A percentile compares a stretch with the other conserved stretches of the same genome.
Conservation (phyloP, 257 asterid species). For the Ballota nigra region DNA sequence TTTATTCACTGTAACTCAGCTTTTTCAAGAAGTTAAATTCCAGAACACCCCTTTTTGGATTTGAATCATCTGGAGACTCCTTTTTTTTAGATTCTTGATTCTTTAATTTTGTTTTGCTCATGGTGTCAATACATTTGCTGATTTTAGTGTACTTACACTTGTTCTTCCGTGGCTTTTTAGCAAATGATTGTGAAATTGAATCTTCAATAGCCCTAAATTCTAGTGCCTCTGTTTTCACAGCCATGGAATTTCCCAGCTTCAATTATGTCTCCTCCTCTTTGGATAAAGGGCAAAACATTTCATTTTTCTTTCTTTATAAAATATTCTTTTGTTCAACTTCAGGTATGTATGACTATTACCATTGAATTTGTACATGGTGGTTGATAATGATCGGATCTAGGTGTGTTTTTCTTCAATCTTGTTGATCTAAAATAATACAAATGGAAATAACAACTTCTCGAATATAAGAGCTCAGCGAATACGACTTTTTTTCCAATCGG, state of each 20-base stretch:
- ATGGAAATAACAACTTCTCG: too few relatives aligned
- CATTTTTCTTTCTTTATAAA: too few relatives aligned
- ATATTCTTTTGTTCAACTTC: too few relatives aligned
- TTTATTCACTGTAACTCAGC: conserved; percentile 1
- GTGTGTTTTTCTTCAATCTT: too few relatives aligned
- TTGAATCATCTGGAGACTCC: too few relatives aligned
- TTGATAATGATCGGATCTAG: too few relatives aligned
- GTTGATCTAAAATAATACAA: too few relatives aligned
- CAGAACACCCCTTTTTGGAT: not conserved
- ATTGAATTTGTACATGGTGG: too few relatives aligned
- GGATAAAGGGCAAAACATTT: too few relatives aligned
- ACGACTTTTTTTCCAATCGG: too few relatives aligned
- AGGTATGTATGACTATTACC: too few relatives aligned
- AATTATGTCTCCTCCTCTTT: conserved; percentile 25
- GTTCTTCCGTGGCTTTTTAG: conserved; percentile 29
- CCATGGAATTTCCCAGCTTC: conserved; percentile 42
- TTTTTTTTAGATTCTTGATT: conserved; percentile 6
- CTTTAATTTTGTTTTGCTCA: conserved; percentile 21
- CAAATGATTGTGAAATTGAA: conserved; percentile 30
- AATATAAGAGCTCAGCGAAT: too few relatives aligned
- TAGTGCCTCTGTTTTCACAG: conserved; percentile 29
- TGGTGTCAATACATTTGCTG: conserved; percentile 37
- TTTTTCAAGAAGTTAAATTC: not conserved
- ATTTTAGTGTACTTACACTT: conserved; percentile 33
- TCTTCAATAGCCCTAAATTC: conserved; percentile 23